phyloP scores from a whole-genome alignment of 257 asterid genomes.

The Solanum appendiculatum region DNA sequence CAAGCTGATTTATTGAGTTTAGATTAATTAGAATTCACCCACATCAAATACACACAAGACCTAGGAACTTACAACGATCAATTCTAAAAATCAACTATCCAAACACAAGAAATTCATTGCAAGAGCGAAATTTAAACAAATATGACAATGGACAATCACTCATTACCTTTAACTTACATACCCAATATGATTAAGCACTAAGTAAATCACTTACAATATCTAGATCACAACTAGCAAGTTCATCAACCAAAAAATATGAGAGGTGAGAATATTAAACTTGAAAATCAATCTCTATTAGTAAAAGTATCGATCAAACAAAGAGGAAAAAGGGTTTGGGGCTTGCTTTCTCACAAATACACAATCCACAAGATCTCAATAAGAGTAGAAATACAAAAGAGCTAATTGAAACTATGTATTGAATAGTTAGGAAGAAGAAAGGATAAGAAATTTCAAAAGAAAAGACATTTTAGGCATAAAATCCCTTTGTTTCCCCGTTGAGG shows the following conservation, averaged over 20 bases:
- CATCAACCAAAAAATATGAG: background rate
- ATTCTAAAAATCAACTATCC: too few relatives aligned
- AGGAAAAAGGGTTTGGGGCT: background rate
- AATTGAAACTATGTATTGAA: background rate
- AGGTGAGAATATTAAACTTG: too few relatives aligned
- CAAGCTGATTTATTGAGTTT: too few relatives aligned
- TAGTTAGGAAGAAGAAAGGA: background rate
- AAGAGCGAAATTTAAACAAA: too few relatives aligned
- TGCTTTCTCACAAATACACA: background rate
- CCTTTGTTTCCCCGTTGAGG: background rate
- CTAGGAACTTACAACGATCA: too few relatives aligned
- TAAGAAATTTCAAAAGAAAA: too few relatives aligned
- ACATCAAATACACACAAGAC: too few relatives aligned
- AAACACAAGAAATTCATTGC: too few relatives aligned
- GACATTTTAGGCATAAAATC: background rate
- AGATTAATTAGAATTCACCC: too few relatives aligned
- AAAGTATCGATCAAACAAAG: background rate
- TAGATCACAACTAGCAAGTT: background rate
- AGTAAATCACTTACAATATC: background rate
- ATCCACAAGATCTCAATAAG: background rate
- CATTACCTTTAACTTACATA: background rate
- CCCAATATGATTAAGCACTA: background rate
- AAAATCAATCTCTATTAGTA: background rate
- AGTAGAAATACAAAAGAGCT: background rate
- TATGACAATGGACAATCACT: too few relatives aligned